Base-by-base conservation (phyloP, 139 green algal species). In the Volvox africanus region DNA sequence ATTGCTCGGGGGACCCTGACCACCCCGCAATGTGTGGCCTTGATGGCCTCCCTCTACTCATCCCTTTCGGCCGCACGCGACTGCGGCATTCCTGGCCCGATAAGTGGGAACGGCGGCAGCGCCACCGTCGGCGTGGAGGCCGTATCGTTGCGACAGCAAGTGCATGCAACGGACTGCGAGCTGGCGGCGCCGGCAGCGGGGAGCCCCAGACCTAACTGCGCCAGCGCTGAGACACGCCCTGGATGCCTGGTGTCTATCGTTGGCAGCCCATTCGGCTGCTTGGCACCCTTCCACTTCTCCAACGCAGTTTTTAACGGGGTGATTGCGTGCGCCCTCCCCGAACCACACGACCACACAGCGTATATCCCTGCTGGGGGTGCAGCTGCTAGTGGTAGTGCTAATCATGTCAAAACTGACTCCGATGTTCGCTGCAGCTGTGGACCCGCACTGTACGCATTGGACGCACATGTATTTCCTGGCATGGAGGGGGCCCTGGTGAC, bases 241-340 rank as follows among this genome's bases (percentile, higher is more conserved):
- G 73, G 86, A 11, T 37, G 44, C 3, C 71, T 90, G 50, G 67
- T 91, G 1, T 67, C 61, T 16, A 90, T 93, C 6, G 68, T 82
- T 0, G 96, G 95, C 1, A 94, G 93, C 0, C 95, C 96, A n/a
- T 97, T 97, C 93, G 96, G 94, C 33, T 94, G 89, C n/a, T 91
- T 97, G 62, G 89, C 95, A 0, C 91, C 93, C 2, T 82, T 85
- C 24, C 95, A 97, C 77, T 97, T 97, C 32, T 35, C 35, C 61
- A 94, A 92, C 73, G 91, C 85, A 5, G 37, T 93, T 11, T 30
- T 93, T 21, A 82, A 91, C 32, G 95, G 95, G 16, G 44, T 93
- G 0, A 50, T 97, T 2, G 91, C 92, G 62, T 87, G 81, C 61
- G 30, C 86, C 24, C 75, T 92, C 30, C 76, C 65, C 21, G 26